Conservation (phyloP, 345 rosid genomes). For the Hibiscus mutabilis region DNA sequence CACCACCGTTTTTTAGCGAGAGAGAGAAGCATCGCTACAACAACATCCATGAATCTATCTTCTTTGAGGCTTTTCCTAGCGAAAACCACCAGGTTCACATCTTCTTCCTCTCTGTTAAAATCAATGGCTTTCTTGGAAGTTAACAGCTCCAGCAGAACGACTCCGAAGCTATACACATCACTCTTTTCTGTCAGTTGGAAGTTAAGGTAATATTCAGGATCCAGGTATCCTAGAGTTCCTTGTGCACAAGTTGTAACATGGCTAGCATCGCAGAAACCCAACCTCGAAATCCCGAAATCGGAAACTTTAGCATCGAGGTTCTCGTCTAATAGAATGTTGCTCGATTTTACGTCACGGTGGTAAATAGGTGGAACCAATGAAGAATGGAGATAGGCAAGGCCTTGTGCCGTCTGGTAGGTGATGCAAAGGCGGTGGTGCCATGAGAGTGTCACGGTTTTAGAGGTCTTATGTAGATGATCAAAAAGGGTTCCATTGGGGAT, state of each 20-base stretch:
- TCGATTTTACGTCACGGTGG: constrained; percentile 52
- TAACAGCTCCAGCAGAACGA: constrained; percentile 48
- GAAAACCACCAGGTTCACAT: constrained; percentile 47
- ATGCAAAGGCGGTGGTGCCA: constrained; percentile 39
- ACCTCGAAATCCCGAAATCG: constrained; percentile 51
- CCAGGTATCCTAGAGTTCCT: constrained; percentile 53
- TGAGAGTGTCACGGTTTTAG: constrained; percentile 14
- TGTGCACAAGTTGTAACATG: constrained; percentile 55
- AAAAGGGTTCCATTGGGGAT: constrained; percentile 49
- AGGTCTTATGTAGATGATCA: constrained; percentile 35
- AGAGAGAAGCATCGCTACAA: too few species aligned
- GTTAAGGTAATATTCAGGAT: constrained; percentile 55
- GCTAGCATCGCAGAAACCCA: constrained; percentile 34
- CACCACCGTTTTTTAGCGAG: too few species aligned
- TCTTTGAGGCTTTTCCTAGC: constrained; percentile 30
- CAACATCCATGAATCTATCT: constrained; percentile 41
- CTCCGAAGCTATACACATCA: constrained; percentile 62
- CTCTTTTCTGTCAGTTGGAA: constrained; percentile 59
- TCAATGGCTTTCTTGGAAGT: constrained; percentile 52
- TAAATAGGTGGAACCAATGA: constrained; percentile 50
- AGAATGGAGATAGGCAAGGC: constrained; percentile 51
- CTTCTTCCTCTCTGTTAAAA: constrained; percentile 45
- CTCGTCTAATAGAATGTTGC: constrained; percentile 52
- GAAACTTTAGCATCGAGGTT: constrained; percentile 45
- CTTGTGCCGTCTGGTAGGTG: constrained; percentile 50